Conservation (phyloP, 306 rosid species). For the Comarum palustre region DNA sequence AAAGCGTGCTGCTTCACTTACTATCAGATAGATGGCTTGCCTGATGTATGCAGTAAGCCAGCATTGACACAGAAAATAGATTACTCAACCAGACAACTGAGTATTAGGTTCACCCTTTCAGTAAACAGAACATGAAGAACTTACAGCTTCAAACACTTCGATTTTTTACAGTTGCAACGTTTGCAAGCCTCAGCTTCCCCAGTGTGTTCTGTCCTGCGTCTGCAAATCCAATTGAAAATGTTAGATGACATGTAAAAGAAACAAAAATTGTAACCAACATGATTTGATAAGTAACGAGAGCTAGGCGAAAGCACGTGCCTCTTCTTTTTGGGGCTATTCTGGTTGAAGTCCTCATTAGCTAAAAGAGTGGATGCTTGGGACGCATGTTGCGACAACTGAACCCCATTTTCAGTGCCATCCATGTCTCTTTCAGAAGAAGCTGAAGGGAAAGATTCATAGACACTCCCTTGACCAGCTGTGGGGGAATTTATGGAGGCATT, state of each 20-base stretch:
- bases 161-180: constrained; percentile 89
- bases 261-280: constrained; percentile 6
- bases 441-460: constrained; percentile 29
- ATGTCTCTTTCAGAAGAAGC: constrained; percentile 47
- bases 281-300: constrained; percentile 8
- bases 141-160: constrained; percentile 94
- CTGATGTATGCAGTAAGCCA: not conserved
- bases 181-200: constrained; percentile 69
- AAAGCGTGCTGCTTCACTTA: not conserved
- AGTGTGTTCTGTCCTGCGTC: constrained; percentile 59
- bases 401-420: constrained; percentile 40
- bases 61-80: not conserved
- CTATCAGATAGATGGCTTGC: not conserved
- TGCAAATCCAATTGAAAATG: constrained; percentile 40
- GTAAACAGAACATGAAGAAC: constrained; percentile 29
- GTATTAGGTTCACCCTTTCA: not conserved
- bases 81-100: not conserved
- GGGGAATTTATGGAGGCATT: constrained; percentile 41
- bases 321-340: constrained; percentile 73
- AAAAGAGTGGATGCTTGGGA: constrained; percentile 40
- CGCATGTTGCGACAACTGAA: constrained; percentile 57
- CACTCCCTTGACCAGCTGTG: constrained; percentile 43
- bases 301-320: constrained; percentile 41
- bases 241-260: constrained; percentile 30
- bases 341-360: constrained; percentile 60